Percentiles rank a stretch among this genome's conserved stretches.
Evolutionary conservation across 2,329 filamentous ascomycete species (phyloP).

Genomic region (Taxawa tesnikishii): DNA sequence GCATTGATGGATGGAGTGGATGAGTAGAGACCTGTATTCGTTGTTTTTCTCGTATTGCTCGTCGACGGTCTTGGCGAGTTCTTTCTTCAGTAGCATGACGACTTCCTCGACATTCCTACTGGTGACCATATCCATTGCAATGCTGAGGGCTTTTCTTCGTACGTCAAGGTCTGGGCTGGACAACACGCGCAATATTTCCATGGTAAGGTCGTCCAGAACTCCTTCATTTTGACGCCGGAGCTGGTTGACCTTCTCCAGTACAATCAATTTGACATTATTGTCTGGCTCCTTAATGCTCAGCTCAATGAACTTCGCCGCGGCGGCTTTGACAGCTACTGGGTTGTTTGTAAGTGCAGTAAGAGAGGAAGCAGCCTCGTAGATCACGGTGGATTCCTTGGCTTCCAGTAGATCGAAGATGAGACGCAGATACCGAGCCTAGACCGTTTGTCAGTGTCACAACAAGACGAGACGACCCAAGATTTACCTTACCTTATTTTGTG

Average conservation of each 20-base stretch:
- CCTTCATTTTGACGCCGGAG: slow-evolving; percentile 80
- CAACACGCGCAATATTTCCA: slow-evolving; percentile 92
- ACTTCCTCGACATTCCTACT: slow-evolving; percentile 99
- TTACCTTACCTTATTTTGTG: slow-evolving; percentile 70
- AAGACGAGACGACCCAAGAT: not conserved
- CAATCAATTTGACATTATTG: slow-evolving; percentile 98
- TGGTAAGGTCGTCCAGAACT: slow-evolving; percentile 82
- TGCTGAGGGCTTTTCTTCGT: slow-evolving; percentile 74
- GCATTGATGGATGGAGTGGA: slow-evolving; percentile 95
- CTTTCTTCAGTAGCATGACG: slow-evolving; percentile 90
- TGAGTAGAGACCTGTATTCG: slow-evolving; percentile 88
- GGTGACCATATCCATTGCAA: slow-evolving; percentile 94
- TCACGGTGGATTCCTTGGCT: slow-evolving; percentile 82
- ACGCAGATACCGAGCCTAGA: slow-evolving; percentile 72
- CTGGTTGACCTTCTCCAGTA: slow-evolving; percentile 85
- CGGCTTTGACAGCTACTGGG: slow-evolving; percentile 93
- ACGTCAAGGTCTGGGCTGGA: slow-evolving; percentile 95
- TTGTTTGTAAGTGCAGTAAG: slow-evolving; percentile 90
- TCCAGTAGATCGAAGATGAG: slow-evolving; percentile 95
- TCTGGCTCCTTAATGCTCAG: slow-evolving; percentile 94
- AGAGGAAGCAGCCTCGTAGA: slow-evolving; percentile 94
- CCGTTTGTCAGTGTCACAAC: slow-evolving; percentile 3
- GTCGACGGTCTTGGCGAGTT: slow-evolving; percentile 92
- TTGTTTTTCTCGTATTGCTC: slow-evolving; percentile 98
- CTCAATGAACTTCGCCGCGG: slow-evolving; percentile 91